Percentiles rank a stretch among this genome's conserved stretches.
These are phyloP conservation scores for Apophysomyces variabilis DNA, from an alignment of 371 early-diverging fungal genomes.

Conservation along the genomic window DNA sequence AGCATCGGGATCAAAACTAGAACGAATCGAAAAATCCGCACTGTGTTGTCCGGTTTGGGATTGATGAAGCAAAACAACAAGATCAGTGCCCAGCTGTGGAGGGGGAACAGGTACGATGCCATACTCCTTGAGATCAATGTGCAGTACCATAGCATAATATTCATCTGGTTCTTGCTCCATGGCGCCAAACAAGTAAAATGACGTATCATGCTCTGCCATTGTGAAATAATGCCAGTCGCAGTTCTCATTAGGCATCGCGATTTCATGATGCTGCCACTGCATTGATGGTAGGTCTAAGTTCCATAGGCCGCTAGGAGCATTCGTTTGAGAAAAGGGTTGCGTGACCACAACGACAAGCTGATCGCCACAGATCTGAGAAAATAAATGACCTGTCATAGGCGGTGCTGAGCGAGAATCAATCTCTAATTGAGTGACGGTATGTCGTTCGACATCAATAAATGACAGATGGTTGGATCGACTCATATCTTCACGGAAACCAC, in stretches of 20 bases:
- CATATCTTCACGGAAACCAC: conserved; percentile 65
- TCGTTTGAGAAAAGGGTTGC: not conserved
- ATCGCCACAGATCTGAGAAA: conserved; percentile 65
- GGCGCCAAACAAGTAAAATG: conserved; percentile 62
- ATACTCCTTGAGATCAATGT: conserved; percentile 60
- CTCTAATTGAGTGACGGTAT: conserved; percentile 48
- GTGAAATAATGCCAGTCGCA: conserved; percentile 69
- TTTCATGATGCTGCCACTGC: conserved; percentile 61
- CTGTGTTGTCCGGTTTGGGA: conserved; percentile 26
- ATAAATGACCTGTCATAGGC: conserved; percentile 62
- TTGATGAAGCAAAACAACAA: conserved; percentile 45
- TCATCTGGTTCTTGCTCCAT: conserved; percentile 60
- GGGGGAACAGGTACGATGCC: conserved; percentile 62
- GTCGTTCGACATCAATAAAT: conserved; percentile 49
- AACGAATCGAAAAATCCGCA: conserved; percentile 62
- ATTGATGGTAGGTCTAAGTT: conserved; percentile 60
- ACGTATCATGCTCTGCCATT: conserved; percentile 53
- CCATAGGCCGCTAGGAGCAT: conserved; percentile 57
- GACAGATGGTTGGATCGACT: conserved; percentile 61
- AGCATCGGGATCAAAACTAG: conserved; percentile 36
- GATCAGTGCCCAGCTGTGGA: conserved; percentile 53
- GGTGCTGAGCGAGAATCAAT: conserved; percentile 58
- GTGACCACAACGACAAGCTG: conserved; percentile 65
- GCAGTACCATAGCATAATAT: conserved; percentile 56
- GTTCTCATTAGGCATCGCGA: conserved; percentile 7